phyloP scores from a whole-genome alignment of 1,284 basidiomycete genomes.

The Trichosporon faecale region DNA sequence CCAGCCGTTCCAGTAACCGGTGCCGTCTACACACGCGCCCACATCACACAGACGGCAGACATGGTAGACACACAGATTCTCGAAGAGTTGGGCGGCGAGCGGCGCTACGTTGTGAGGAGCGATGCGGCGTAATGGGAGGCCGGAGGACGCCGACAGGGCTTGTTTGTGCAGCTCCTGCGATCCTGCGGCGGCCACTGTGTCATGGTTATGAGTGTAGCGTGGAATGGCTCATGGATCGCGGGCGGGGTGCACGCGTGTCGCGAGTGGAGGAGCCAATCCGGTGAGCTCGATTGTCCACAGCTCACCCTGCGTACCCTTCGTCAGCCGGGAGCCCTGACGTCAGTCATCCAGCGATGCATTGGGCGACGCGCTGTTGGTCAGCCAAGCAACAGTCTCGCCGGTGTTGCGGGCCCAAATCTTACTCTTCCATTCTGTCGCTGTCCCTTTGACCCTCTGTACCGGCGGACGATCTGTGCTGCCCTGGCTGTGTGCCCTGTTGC shows the following conservation, averaged over 20 bases:
- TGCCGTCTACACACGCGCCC: neutral
- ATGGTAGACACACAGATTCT: neutral
- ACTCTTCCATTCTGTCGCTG: neutral
- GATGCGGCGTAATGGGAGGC: neutral
- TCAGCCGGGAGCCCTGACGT: neutral
- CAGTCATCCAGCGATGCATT: neutral
- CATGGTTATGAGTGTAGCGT: neutral
- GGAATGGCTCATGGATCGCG: neutral
- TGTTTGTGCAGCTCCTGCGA: neutral
- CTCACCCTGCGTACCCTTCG: neutral
- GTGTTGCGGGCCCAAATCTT: constrained; percentile 1
- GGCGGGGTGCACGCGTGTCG: neutral
- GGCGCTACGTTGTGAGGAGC: neutral
- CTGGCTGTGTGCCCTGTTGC: neutral
- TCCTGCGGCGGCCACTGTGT: neutral
- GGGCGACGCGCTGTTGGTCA: neutral
- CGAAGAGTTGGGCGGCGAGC: neutral
- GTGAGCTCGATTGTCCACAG: neutral
- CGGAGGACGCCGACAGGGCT: neutral
- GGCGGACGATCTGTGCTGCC: constrained; percentile 9
- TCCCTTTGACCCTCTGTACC: too few species aligned
- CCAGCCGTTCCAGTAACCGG: neutral
- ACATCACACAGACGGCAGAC: neutral
- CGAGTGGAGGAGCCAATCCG: constrained; percentile 8
- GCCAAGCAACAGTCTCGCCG: neutral